Evolutionary conservation across 805 yeast genomes (phyloP), one percentile per base, ranked within the genome.

Genomic region (Wickerhamomyces canadensis): DNA sequence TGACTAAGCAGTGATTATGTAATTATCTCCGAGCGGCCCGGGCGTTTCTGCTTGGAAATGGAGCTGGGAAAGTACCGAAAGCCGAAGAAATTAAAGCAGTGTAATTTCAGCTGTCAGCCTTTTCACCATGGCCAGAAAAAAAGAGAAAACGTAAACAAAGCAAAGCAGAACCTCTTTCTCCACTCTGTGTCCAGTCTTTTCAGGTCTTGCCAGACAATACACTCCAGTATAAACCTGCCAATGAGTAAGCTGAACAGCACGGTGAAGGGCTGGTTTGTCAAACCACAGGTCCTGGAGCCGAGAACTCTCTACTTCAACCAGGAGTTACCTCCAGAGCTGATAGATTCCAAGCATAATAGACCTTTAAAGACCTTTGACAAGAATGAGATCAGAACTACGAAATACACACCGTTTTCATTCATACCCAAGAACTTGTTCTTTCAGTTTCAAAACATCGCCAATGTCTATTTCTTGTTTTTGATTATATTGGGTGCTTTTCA

Each of bases 361-460:
- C 42, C 38, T 6, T n/a, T 32, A 5, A 27, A 38, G 16, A 17
- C 26, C 6, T 38, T 14, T 29, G 39, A 35, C 17, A 34, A 35
- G 25, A 91, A 91, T 67, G 89, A 93, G 60, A 86, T 93, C 49
- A 78, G 97, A 65, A 88, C 98, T 0, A 87, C 98, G 3, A 91
- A 87, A 64, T 91, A 91, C 61, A 91, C 97, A 3, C 96, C 98
- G 6, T 56, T 93, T 32, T 68, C 87, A 8, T 91, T 91, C 54
- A 47, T 93, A 22, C 98, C 98, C 3, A 88, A 88, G 58, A 88
- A 91, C 61, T 59, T 91, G 33, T 60, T 64, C 32, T 71, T 74
- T 45, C 98, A 93, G 64, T 89, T 89, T 60, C 77, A 74, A 48
- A 91, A 89, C 58, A 76, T 89, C 44, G 98, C 98, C 31, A 91